Conservation (phyloP, 805 yeast genomes). For the Lachancea cidri region DNA sequence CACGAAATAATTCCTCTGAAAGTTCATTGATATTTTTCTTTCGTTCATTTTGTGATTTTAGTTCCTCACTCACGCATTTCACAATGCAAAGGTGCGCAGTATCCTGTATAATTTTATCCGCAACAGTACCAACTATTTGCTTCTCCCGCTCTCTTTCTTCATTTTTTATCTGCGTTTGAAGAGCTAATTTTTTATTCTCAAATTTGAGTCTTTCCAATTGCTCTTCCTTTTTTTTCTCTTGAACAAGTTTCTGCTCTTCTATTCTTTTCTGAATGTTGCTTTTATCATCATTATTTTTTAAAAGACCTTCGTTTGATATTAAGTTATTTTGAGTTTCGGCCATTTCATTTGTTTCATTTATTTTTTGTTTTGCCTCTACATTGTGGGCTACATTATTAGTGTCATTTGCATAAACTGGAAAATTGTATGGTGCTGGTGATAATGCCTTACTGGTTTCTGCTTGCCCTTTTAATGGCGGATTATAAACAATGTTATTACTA, state of each 20-base stretch:
- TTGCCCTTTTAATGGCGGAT: neutral
- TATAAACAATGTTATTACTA: slow-evolving; percentile 1
- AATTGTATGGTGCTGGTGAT: neutral
- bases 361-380: slow-evolving; percentile 10
- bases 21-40: slow-evolving; percentile 34
- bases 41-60: slow-evolving; percentile 19
- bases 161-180: slow-evolving; percentile 3
- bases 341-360: slow-evolving; percentile 10
- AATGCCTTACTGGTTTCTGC: neutral
- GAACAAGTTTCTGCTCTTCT: slow-evolving; percentile 11
- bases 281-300: slow-evolving; percentile 5
- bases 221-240: slow-evolving; percentile 11
- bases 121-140: slow-evolving; percentile 6
- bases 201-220: slow-evolving; percentile 15
- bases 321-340: slow-evolving; percentile 8
- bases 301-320: slow-evolving; percentile 5
- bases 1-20: slow-evolving; percentile 48
- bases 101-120: slow-evolving; percentile 4
- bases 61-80: slow-evolving; percentile 4
- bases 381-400: slow-evolving; percentile 5
- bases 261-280: slow-evolving; percentile 7
- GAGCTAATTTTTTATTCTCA: slow-evolving; percentile 11
- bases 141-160: slow-evolving; percentile 6
- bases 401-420: neutral
- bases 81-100: slow-evolving; percentile 8